Conservation (phyloP, 371 early-diverging fungal genomes). For the Parasitella parasitica region DNA sequence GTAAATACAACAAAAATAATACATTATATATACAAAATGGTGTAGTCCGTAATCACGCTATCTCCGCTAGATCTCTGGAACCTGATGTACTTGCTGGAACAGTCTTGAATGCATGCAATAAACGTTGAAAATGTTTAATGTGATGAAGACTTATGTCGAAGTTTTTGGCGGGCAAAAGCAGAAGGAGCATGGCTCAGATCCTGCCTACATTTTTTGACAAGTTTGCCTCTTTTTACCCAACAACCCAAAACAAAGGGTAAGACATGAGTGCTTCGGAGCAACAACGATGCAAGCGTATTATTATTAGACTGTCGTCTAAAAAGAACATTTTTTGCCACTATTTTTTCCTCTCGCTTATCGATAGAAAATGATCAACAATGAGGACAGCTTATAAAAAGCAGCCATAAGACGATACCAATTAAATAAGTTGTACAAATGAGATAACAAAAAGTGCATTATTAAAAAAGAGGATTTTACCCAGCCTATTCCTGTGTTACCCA, state of each 20-base stretch:
- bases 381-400: neutral
- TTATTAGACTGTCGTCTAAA: neutral
- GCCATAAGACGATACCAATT: neutral
- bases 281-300: neutral
- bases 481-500: slow-evolving; percentile 1
- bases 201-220: neutral
- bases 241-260: neutral
- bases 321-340: neutral
- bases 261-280: neutral
- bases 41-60: too few relatives aligned
- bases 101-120: neutral
- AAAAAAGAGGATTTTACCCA: neutral
- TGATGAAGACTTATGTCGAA: too few relatives aligned
- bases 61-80: neutral
- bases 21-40: too few relatives aligned
- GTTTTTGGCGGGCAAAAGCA: neutral
- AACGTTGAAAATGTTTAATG: neutral
- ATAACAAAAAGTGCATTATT: neutral
- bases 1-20: too few relatives aligned
- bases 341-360: neutral
- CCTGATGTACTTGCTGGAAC: too few relatives aligned
- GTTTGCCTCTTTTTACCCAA: neutral
- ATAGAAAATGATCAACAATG: neutral
- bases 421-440: neutral
- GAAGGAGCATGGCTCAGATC: neutral